A percentile compares a stretch with the other conserved stretches of the same genome.
These are phyloP conservation scores for Talaromyces sp. DNA, from an alignment of 2,329 filamentous ascomycete genomes.

Conservation along the genomic window DNA sequence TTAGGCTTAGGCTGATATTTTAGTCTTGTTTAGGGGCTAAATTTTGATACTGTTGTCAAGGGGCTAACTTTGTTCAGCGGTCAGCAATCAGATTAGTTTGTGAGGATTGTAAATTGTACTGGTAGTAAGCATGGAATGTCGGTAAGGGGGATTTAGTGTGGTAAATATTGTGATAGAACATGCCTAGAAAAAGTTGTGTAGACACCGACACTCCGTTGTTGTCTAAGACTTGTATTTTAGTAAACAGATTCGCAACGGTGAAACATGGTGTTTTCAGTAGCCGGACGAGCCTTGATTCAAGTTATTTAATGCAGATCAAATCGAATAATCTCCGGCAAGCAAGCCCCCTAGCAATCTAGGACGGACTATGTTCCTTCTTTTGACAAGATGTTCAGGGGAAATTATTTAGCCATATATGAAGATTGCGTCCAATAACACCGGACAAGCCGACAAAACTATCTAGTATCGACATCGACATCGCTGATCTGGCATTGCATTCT, in stretches of 20 bases:
- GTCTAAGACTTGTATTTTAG: neutral
- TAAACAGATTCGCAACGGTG: neutral
- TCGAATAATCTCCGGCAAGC: constrained; percentile 9
- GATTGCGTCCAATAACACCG: neutral
- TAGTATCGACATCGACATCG: neutral
- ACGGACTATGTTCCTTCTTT: neutral
- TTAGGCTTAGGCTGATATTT: neutral
- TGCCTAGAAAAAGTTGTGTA: neutral
- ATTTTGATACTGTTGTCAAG: neutral
- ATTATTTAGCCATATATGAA: neutral
- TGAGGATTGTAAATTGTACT: neutral
- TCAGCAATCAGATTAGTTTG: neutral
- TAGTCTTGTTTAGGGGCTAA: neutral
- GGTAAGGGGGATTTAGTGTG: constrained; percentile 3
- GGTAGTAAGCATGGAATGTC: constrained; percentile 5
- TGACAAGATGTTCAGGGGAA: constrained; percentile 3
- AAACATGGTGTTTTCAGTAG: neutral
- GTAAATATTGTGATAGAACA: neutral
- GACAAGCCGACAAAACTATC: neutral
- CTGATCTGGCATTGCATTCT: neutral
- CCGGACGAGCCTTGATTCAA: neutral
- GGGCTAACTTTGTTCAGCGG: constrained; percentile 6
- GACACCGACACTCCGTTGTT: neutral
- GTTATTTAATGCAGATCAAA: constrained; percentile 6
- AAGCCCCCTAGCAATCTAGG: neutral